Evolutionary conservation across 2,329 filamentous ascomycete genomes (phyloP).

Genomic region (Fusarium domesticum): DNA sequence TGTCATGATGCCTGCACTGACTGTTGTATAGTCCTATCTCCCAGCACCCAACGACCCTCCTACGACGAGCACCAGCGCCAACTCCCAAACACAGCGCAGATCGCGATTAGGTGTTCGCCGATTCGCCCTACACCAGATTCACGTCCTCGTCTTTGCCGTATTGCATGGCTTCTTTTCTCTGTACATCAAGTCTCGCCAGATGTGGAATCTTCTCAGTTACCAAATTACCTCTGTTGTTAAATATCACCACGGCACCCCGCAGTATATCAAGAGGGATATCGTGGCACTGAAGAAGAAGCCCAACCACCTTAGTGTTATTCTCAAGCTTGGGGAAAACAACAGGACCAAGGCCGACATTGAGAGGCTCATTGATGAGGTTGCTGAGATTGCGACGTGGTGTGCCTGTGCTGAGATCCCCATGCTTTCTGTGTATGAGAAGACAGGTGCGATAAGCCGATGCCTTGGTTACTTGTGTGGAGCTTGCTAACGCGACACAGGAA

Average conservation of each 20-base stretch:
- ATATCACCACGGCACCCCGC: slow-evolving; percentile 93
- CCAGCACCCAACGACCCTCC: slow-evolving; percentile 35
- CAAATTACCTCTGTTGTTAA: slow-evolving; percentile 78
- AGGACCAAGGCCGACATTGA: slow-evolving; percentile 73
- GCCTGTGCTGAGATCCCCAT: slow-evolving; percentile 82
- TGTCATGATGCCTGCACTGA: slow-evolving; percentile 1
- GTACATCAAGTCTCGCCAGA: slow-evolving; percentile 77
- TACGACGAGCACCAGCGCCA: slow-evolving; percentile 2
- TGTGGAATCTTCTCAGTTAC: slow-evolving; percentile 74
- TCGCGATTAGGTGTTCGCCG: slow-evolving; percentile 57
- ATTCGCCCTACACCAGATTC: slow-evolving; percentile 60
- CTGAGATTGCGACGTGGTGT: slow-evolving; percentile 91
- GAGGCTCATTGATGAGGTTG: slow-evolving; percentile 81
- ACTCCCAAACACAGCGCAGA: slow-evolving; percentile 27
- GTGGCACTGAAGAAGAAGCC: slow-evolving; percentile 70
- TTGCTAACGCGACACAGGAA: slow-evolving; percentile 51
- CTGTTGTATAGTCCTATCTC: slow-evolving; percentile 33
- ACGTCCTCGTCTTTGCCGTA: slow-evolving; percentile 64
- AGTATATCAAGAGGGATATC: slow-evolving; percentile 87
- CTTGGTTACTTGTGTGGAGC: not conserved
- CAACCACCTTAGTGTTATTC: slow-evolving; percentile 80
- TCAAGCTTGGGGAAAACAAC: slow-evolving; percentile 69
- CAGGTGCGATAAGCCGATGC: slow-evolving; percentile 54
- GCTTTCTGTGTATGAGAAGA: slow-evolving; percentile 89
- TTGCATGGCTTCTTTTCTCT: slow-evolving; percentile 83